A percentile compares a stretch with the other conserved stretches of the same genome.
phyloP scores from a whole-genome alignment of 352 stramenopile genomes.

The Phytopythium mirpurense region DNA sequence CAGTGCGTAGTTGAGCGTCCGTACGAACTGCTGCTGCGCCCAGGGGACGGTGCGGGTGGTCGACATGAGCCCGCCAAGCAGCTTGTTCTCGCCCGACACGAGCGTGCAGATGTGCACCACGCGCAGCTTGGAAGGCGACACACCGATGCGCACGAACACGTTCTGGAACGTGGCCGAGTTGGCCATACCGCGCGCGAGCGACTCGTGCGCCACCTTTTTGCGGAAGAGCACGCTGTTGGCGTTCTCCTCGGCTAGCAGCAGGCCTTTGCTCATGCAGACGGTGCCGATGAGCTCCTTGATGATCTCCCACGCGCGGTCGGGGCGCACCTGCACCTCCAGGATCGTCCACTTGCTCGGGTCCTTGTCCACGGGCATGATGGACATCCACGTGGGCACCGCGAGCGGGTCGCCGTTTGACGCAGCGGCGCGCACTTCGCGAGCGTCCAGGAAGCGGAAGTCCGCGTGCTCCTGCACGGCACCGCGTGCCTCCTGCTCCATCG shows the following conservation, averaged over 20 bases:
- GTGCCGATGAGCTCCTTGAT: conserved; percentile 79
- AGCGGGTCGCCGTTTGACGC: conserved; percentile 23
- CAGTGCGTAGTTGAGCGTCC: conserved; percentile 43
- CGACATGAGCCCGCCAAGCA: conserved; percentile 52
- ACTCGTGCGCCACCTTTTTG: conserved; percentile 58
- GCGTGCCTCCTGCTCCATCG: conserved; percentile 51
- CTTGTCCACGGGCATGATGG: conserved; percentile 47
- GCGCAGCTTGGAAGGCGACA: conserved; percentile 72
- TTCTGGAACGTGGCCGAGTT: conserved; percentile 66
- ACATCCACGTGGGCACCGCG: conserved; percentile 47
- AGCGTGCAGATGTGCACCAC: conserved; percentile 64
- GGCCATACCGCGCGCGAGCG: conserved; percentile 58
- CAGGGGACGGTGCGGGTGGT: conserved; percentile 30
- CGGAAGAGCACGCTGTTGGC: conserved; percentile 62
- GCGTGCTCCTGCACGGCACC: conserved; percentile 59
- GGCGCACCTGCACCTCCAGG: conserved; percentile 61
- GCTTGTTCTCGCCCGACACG: conserved; percentile 57
- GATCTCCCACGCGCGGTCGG: conserved; percentile 64
- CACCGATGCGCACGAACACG: conserved; percentile 63
- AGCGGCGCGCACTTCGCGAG: conserved; percentile 24
- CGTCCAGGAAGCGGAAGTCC: conserved; percentile 56
- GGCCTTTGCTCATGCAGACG: conserved; percentile 69
- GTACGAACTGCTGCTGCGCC: conserved; percentile 25
- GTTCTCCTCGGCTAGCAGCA: conserved; percentile 54
- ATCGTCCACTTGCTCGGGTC: conserved; percentile 65